Evolutionary conservation across 2,329 filamentous ascomycete species (phyloP).

Genomic region (Chaetomium sp.): DNA sequence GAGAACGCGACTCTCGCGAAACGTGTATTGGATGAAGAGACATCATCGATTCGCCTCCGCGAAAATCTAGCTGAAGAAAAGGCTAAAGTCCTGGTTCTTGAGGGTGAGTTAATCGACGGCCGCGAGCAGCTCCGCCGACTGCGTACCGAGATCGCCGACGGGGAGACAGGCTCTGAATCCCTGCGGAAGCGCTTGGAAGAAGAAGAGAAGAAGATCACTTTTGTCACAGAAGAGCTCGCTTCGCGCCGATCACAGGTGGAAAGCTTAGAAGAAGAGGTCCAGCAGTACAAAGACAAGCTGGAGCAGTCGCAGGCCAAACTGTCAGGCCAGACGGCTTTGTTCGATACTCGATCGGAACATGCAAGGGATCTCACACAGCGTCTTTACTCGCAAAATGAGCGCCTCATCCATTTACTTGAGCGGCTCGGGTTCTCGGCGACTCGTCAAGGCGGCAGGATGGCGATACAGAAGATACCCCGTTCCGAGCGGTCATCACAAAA

Average conservation of each 20-base stretch:
- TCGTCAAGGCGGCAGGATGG: slow-evolving; percentile 71
- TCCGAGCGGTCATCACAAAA: slow-evolving; percentile 61
- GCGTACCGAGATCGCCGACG: slow-evolving; percentile 73
- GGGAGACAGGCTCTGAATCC: slow-evolving; percentile 79
- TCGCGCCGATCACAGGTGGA: slow-evolving; percentile 75
- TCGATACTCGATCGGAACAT: slow-evolving; percentile 70
- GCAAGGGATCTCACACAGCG: slow-evolving; percentile 83
- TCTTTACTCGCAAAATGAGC: slow-evolving; percentile 81
- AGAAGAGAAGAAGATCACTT: slow-evolving; percentile 70
- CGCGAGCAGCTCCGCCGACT: slow-evolving; percentile 69
- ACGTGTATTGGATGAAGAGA: slow-evolving; percentile 55
- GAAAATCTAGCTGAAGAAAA: slow-evolving; percentile 58
- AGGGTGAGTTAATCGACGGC: slow-evolving; percentile 62
- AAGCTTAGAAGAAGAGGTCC: slow-evolving; percentile 74
- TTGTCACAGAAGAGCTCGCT: slow-evolving; percentile 69
- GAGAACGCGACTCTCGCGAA: slow-evolving; percentile 60
- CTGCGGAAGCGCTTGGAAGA: slow-evolving; percentile 74
- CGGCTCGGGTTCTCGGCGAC: slow-evolving; percentile 81
- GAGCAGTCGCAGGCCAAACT: slow-evolving; percentile 57
- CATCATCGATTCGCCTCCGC: slow-evolving; percentile 53
- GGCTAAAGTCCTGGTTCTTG: slow-evolving; percentile 56
- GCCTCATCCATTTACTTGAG: slow-evolving; percentile 80
- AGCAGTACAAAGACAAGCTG: slow-evolving; percentile 66
- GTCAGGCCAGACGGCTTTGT: slow-evolving; percentile 55
- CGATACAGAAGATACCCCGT: slow-evolving; percentile 70